These are phyloP conservation scores for Byssothecium circinans DNA, from an alignment of 2,329 filamentous ascomycete species.

Conservation along the genomic window DNA sequence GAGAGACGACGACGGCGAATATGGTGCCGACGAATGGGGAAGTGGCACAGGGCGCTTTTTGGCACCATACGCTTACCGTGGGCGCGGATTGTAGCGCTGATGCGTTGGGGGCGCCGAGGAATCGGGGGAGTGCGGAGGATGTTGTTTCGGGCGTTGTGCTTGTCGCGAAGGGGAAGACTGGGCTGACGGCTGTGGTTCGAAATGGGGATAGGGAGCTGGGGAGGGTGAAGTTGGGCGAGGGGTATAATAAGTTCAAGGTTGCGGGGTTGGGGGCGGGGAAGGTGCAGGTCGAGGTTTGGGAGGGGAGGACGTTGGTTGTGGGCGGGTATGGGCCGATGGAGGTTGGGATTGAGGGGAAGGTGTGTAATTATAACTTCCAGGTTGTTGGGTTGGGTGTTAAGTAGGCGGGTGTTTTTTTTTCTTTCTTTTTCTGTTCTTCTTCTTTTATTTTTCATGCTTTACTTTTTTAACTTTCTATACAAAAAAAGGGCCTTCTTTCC, in stretches of 20 bases:
- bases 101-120: slow-evolving; percentile 42
- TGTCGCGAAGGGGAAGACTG: slow-evolving; percentile 18
- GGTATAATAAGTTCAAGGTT: slow-evolving; percentile 28
- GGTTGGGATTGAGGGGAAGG: slow-evolving; percentile 4
- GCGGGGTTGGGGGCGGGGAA: slow-evolving; percentile 21
- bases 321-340: slow-evolving; percentile 19
- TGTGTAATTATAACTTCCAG: slow-evolving; percentile 25
- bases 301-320: slow-evolving; percentile 23
- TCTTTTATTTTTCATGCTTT: too few relatives aligned
- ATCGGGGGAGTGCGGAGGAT: slow-evolving; percentile 16
- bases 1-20: slow-evolving; percentile 24
- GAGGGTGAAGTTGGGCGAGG: slow-evolving; percentile 11
- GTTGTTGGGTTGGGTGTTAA: too few relatives aligned
- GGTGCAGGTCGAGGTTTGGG: slow-evolving; percentile 29
- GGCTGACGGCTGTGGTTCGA: slow-evolving; percentile 25
- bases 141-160: slow-evolving; percentile 28
- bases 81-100: slow-evolving; percentile 46
- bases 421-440: too few relatives aligned
- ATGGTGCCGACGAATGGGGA: slow-evolving; percentile 23
- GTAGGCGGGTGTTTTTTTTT: too few relatives aligned
- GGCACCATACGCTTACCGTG: slow-evolving; percentile 24
- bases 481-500: too few relatives aligned
- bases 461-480: too few relatives aligned
- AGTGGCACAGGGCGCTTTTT: slow-evolving; percentile 18
- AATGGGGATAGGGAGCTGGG: slow-evolving; percentile 20